Percentiles rank a stretch among this genome's conserved stretches.
Conservation (phyloP, 495 filamentous ascomycete species). For the Entonaema liquescens region DNA sequence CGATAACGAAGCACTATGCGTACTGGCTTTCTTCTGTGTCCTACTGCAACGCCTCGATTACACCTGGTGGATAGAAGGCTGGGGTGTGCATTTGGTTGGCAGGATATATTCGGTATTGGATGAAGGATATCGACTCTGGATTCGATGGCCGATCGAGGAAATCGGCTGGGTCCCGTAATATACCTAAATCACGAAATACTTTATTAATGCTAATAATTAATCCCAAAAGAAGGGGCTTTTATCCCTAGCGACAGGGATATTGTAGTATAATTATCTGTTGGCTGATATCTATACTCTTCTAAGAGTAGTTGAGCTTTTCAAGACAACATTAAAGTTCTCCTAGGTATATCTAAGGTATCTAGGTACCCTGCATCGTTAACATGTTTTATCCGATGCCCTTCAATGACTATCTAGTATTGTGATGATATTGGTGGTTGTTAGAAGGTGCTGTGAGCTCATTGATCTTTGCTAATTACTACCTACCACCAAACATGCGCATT, state of each 20-base stretch:
- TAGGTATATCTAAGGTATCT: too few species aligned
- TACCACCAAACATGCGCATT: background rate
- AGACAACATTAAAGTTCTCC: too few species aligned
- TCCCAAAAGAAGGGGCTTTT: background rate
- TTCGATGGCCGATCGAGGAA: conserved; percentile 55
- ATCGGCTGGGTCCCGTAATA: conserved; percentile 48
- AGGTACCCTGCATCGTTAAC: too few species aligned
- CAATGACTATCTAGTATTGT: too few species aligned
- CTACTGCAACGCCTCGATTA: conserved; percentile 48
- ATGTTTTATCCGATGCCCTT: too few species aligned
- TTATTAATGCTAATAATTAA: background rate
- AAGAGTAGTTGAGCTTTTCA: too few species aligned
- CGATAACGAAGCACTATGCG: conserved; percentile 49
- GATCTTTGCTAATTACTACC: too few species aligned
- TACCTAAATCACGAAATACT: background rate
- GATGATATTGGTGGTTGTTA: too few species aligned
- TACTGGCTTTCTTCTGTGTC: conserved; percentile 55
- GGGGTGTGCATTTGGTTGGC: conserved; percentile 49
- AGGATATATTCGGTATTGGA: conserved; percentile 49
- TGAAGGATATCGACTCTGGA: conserved; percentile 53
- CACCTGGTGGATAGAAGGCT: conserved; percentile 57
- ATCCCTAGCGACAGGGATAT: background rate
- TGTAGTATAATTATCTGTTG: background rate
- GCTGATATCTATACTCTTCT: too few species aligned
- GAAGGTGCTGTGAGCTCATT: too few species aligned